Evolutionary conservation across 129 eudicot genomes (phyloP).

Genomic region (Chrysanthemum makinoi): DNA sequence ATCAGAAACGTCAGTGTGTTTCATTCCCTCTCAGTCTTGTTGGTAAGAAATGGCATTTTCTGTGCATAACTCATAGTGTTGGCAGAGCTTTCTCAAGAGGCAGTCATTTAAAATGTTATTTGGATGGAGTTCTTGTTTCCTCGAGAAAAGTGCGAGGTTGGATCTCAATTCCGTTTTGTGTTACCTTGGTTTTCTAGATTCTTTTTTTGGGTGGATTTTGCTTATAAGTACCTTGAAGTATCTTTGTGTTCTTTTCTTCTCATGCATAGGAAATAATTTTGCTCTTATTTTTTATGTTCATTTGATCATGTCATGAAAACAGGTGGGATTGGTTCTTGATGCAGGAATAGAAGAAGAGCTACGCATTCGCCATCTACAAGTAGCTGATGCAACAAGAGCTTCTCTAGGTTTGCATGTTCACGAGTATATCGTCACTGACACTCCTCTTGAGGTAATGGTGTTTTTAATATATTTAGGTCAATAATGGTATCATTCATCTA

Average conservation of each 20-base stretch:
- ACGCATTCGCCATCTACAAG: constrained; percentile 78
- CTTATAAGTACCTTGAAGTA: background rate
- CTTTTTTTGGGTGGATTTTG: background rate
- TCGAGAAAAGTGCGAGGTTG: constrained; percentile 95
- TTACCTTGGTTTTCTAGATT: background rate
- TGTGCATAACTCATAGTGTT: constrained; percentile 77
- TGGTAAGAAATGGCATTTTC: constrained; percentile 86
- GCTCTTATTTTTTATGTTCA: constrained; percentile 16
- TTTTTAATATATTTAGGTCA: background rate
- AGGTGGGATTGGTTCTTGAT: constrained; percentile 98
- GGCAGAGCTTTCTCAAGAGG: constrained; percentile 99
- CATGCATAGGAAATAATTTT: constrained; percentile 13
- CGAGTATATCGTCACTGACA: constrained; percentile 74
- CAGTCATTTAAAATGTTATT: constrained; percentile 77
- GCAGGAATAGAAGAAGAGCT: constrained; percentile 90
- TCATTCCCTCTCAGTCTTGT: constrained; percentile 58
- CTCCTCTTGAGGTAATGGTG: constrained; percentile 57
- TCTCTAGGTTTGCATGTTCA: constrained; percentile 94
- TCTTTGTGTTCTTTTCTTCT: background rate
- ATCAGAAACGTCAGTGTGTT: constrained; percentile 81
- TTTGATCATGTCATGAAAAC: constrained; percentile 25
- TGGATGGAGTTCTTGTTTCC: constrained; percentile 81
- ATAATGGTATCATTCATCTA: background rate
- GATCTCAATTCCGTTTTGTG: constrained; percentile 3
- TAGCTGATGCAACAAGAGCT: constrained; percentile 92